Evolutionary conservation across 139 green algal genomes (phyloP).

Genomic region (Pleodorina starrii): DNA sequence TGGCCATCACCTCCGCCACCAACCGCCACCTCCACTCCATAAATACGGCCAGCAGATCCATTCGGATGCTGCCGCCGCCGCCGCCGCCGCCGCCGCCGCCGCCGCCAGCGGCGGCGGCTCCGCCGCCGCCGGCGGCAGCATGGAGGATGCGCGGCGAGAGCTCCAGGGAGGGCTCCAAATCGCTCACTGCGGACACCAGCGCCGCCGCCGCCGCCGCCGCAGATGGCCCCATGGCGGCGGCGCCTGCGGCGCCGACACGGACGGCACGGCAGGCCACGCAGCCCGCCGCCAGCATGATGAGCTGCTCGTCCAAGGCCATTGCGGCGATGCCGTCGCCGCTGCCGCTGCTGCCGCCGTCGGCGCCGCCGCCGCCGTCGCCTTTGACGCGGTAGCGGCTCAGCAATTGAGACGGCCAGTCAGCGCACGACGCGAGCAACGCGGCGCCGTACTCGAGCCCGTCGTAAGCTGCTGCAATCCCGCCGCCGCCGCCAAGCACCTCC

Average conservation of each 20-base stretch:
- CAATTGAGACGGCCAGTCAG: background rate
- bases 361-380: background rate
- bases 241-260: background rate
- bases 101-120: too few relatives aligned
- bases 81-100: background rate
- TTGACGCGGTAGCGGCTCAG: background rate
- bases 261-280: conserved; percentile 19
- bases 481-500: background rate
- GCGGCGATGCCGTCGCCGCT: background rate
- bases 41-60: conserved; percentile 21
- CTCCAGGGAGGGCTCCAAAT: background rate
- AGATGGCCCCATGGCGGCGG: background rate
- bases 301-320: conserved; percentile 5
- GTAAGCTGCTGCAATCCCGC: background rate
- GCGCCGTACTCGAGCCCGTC: background rate
- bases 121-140: background rate
- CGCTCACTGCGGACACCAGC: background rate
- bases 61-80: background rate
- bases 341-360: background rate
- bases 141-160: background rate
- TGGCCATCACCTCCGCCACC: background rate
- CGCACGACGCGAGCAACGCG: background rate
- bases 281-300: background rate
- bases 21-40: conserved; percentile 37
- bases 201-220: background rate